Conservation (phyloP, 352 stramenopile genomes). For the Hyaloperonospora brassicae region DNA sequence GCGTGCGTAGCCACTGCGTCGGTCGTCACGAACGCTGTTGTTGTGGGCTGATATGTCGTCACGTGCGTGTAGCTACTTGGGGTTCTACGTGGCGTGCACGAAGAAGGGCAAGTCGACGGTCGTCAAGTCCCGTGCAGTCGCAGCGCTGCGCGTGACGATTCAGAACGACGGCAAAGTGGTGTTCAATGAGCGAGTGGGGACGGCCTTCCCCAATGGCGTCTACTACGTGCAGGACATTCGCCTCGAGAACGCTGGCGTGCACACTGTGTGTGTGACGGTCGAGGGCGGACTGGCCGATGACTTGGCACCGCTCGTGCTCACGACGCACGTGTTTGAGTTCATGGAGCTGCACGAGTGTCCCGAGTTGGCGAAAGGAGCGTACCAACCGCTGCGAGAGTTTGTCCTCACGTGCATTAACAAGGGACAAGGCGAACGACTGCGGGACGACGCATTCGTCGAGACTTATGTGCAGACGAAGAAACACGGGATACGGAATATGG, state of each 20-base stretch:
- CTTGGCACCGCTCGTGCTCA: conserved; percentile 48
- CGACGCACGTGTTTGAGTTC: conserved; percentile 70
- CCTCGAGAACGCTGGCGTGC: conserved; percentile 44
- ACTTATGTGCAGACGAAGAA: conserved; percentile 47
- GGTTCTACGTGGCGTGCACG: conserved; percentile 64
- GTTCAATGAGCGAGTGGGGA: conserved; percentile 47
- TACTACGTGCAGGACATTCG: conserved; percentile 77
- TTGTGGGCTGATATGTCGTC: neutral
- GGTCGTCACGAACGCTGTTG: neutral
- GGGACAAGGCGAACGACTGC: conserved; percentile 39
- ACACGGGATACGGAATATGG: conserved; percentile 55
- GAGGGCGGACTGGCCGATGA: conserved; percentile 44
- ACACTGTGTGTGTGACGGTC: conserved; percentile 56
- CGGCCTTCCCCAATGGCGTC: conserved; percentile 62
- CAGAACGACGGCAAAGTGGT: conserved; percentile 73
- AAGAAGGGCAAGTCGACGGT: conserved; percentile 57
- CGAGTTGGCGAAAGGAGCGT: conserved; percentile 38
- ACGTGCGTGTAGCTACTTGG: conserved; percentile 38
- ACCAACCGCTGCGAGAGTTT: conserved; percentile 54
- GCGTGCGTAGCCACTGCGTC: conserved; percentile 5
- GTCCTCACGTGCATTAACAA: conserved; percentile 37
- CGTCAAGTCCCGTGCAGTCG: conserved; percentile 42
- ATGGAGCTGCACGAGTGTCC: conserved; percentile 68
- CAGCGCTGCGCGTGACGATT: conserved; percentile 60
- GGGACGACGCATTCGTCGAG: conserved; percentile 54